A percentile compares a stretch with the other conserved stretches of the same genome.
These are phyloP conservation scores for Hyaloscypha variabilis DNA, from an alignment of 495 filamentous ascomycete genomes.

Conservation along the genomic window DNA sequence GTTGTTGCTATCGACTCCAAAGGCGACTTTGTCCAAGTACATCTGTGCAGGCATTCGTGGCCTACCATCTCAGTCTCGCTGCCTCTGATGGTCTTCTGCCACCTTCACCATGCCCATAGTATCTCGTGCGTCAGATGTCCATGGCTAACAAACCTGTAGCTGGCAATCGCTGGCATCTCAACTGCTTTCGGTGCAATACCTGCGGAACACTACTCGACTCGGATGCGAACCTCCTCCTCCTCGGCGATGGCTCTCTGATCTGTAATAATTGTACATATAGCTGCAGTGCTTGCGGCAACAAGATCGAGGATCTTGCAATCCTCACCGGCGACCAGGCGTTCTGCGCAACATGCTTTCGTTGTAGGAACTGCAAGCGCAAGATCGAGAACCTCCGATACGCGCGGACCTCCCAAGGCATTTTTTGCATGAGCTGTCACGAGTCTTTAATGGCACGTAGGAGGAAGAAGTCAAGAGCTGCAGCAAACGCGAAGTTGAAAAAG, in stretches of 20 bases:
- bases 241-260: conserved; percentile 96
- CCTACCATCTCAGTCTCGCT: background rate
- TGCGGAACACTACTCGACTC: conserved; percentile 96
- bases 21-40: conserved; percentile 1
- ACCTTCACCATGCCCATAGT: background rate
- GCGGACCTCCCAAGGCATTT: conserved; percentile 95
- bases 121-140: conserved; percentile 14
- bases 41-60: background rate
- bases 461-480: conserved; percentile 77
- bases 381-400: conserved; percentile 99
- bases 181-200: conserved; percentile 98
- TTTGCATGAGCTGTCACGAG: conserved; percentile 99
- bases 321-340: conserved; percentile 99
- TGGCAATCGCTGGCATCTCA: conserved; percentile 98
- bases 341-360: conserved; percentile 95
- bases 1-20: background rate
- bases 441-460: conserved; percentile 94
- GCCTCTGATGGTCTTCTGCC: background rate
- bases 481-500: conserved; percentile 59
- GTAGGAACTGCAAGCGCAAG: conserved; percentile 96
- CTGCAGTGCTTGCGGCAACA: conserved; percentile 94
- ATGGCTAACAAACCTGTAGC: conserved; percentile 54
- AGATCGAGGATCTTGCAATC: conserved; percentile 98
- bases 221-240: conserved; percentile 94
- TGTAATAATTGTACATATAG: conserved; percentile 99